phyloP scores from a whole-genome alignment of 2,329 filamentous ascomycete genomes.

The Thelonectria discophora region DNA sequence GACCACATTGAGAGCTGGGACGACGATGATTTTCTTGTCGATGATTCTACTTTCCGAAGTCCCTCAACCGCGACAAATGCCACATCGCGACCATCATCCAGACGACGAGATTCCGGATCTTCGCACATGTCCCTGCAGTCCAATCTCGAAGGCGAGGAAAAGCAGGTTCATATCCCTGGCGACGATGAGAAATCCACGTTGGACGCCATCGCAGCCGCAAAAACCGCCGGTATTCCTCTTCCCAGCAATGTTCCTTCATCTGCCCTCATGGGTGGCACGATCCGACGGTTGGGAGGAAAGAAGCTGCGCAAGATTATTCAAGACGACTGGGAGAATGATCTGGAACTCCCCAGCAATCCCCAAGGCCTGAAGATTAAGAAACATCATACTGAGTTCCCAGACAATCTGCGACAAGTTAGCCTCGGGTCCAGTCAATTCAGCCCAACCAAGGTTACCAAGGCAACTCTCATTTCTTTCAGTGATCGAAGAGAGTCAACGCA shows the following conservation, averaged over 20 bases:
- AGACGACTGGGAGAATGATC: constrained; percentile 83
- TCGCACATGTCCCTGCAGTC: constrained; percentile 84
- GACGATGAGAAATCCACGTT: constrained; percentile 85
- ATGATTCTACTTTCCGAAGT: constrained; percentile 69
- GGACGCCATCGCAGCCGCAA: constrained; percentile 87
- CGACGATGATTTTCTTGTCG: constrained; percentile 76
- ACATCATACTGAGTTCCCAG: constrained; percentile 70
- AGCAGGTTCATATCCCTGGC: constrained; percentile 83
- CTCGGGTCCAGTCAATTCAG: constrained; percentile 62
- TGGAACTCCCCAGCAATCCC: constrained; percentile 71
- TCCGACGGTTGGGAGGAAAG: constrained; percentile 83
- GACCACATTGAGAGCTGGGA: constrained; percentile 80
- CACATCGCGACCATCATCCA: constrained; percentile 50
- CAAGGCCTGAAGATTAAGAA: constrained; percentile 72
- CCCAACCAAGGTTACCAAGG: constrained; percentile 55
- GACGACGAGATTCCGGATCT: constrained; percentile 79
- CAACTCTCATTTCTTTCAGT: constrained; percentile 37
- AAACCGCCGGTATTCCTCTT: constrained; percentile 89
- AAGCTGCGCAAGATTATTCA: constrained; percentile 77
- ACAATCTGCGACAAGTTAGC: constrained; percentile 73
- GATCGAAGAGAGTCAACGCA: constrained; percentile 45
- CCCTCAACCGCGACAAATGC: constrained; percentile 56
- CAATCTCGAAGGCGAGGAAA: constrained; percentile 86
- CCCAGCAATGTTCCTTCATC: constrained; percentile 87
- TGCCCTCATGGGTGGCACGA: constrained; percentile 89